phyloP scores from a whole-genome alignment of 164 flowering plant genomes.

The Litsea cubeba region DNA sequence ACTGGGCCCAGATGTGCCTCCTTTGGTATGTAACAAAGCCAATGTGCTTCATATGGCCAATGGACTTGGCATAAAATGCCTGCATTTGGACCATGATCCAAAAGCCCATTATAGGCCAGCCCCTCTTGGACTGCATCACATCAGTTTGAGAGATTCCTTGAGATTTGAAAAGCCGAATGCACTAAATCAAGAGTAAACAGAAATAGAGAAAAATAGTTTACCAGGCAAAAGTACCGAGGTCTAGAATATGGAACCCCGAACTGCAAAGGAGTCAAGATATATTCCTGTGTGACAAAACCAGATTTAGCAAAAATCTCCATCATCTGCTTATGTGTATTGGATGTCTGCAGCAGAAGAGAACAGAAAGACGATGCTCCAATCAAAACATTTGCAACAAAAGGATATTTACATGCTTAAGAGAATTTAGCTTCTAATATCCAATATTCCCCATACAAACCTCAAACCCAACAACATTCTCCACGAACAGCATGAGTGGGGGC shows the following conservation, averaged over 20 bases:
- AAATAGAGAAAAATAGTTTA: constrained; percentile 15
- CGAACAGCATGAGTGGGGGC: constrained; percentile 77
- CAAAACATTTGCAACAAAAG: constrained; percentile 3
- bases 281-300: constrained; percentile 69
- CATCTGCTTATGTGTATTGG: constrained; percentile 82
- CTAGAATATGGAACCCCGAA: constrained; percentile 96
- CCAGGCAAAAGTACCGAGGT: constrained; percentile 97
- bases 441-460: constrained; percentile 50
- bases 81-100: too few species aligned
- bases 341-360: constrained; percentile 46
- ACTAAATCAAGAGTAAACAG: too few species aligned
- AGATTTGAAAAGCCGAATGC: too few species aligned
- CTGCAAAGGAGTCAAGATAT: constrained; percentile 82
- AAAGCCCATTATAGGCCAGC: too few species aligned
- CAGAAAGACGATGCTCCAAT: background rate
- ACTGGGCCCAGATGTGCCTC: too few species aligned
- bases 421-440: background rate
- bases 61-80: too few species aligned
- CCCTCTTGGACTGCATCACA: too few species aligned
- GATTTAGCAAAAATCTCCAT: constrained; percentile 46
- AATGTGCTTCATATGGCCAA: too few species aligned
- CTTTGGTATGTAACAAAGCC: too few species aligned
- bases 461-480: constrained; percentile 98
- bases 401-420: background rate
- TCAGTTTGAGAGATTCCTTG: too few species aligned